A percentile compares a stretch with the other conserved stretches of the same genome.
Conservation (phyloP, 2,329 filamentous ascomycete species). For the Alternaria novae-zelandiae region DNA sequence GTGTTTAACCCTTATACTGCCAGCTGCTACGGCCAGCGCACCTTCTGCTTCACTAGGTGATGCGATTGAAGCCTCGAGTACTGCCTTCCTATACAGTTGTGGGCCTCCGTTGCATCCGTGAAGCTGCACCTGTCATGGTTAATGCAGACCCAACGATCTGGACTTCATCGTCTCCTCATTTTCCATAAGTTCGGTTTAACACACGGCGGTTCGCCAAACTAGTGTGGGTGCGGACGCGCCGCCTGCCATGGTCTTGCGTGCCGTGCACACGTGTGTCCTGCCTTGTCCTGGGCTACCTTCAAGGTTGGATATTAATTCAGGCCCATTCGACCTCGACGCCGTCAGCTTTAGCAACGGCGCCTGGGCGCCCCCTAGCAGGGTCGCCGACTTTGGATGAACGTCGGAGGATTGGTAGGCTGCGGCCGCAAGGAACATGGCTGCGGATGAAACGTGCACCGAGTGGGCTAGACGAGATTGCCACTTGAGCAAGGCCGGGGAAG, state of each 20-base stretch:
- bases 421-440: conserved; percentile 6
- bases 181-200: conserved; percentile 4
- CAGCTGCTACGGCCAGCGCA: not conserved
- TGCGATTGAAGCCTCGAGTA: not conserved
- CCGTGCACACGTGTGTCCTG: not conserved
- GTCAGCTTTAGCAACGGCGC: not conserved
- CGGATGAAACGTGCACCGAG: conserved; percentile 3
- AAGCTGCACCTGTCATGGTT: not conserved
- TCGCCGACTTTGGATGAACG: not conserved
- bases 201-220: not conserved
- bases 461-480: not conserved
- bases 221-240: not conserved
- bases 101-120: not conserved
- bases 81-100: not conserved
- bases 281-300: not conserved
- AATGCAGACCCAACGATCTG: not conserved
- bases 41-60: not conserved
- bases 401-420: not conserved
- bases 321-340: not conserved
- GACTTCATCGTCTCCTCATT: not conserved
- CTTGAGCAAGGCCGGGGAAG: not conserved
- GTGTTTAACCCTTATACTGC: not conserved
- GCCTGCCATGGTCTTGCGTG: not conserved
- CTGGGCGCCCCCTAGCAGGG: not conserved
- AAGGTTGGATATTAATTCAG: not conserved